A percentile compares a stretch with the other conserved stretches of the same genome.
Conservation (phyloP, 2,329 filamentous ascomycete species). For the Mycosphaerella sp. region DNA sequence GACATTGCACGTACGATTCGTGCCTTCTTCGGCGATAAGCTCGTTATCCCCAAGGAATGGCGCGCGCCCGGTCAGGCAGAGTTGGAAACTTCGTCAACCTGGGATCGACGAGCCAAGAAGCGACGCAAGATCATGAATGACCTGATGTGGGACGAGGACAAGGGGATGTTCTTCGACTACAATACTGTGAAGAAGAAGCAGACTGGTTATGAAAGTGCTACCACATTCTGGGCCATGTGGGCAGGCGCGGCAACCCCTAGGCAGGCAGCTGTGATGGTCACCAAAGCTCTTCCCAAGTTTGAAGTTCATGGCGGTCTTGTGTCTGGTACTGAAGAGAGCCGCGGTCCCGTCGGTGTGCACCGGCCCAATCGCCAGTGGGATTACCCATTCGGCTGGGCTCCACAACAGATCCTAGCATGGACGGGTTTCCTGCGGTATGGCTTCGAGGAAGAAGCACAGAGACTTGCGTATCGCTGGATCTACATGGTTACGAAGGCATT, state of each 20-base stretch:
- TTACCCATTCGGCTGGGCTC: conserved; percentile 96
- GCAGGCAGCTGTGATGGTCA: conserved; percentile 78
- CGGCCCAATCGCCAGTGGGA: conserved; percentile 97
- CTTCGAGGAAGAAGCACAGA: conserved; percentile 81
- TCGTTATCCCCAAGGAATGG: conserved; percentile 78
- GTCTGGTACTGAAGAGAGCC: conserved; percentile 82
- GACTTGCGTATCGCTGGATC: conserved; percentile 90
- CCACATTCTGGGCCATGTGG: conserved; percentile 98
- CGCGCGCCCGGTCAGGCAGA: conserved; percentile 58
- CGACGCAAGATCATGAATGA: conserved; percentile 84
- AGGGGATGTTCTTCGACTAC: conserved; percentile 98
- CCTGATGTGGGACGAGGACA: conserved; percentile 84
- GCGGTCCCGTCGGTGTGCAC: conserved; percentile 69
- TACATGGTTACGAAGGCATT: conserved; percentile 99
- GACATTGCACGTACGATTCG: conserved; percentile 87
- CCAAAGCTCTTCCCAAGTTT: conserved; percentile 75
- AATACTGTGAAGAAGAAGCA: conserved; percentile 75
- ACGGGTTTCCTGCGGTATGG: conserved; percentile 86
- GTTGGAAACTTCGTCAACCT: conserved; percentile 74
- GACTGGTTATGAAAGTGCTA: conserved; percentile 80
- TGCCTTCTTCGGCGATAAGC: conserved; percentile 71
- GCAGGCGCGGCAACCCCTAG: conserved; percentile 77
- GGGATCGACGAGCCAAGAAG: conserved; percentile 82
- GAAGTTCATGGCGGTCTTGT: conserved; percentile 83
- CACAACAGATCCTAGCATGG: conserved; percentile 98